These are phyloP conservation scores for Immersiporthe knoxdaviesiana DNA, from an alignment of 2,329 filamentous ascomycete species.

Conservation along the genomic window DNA sequence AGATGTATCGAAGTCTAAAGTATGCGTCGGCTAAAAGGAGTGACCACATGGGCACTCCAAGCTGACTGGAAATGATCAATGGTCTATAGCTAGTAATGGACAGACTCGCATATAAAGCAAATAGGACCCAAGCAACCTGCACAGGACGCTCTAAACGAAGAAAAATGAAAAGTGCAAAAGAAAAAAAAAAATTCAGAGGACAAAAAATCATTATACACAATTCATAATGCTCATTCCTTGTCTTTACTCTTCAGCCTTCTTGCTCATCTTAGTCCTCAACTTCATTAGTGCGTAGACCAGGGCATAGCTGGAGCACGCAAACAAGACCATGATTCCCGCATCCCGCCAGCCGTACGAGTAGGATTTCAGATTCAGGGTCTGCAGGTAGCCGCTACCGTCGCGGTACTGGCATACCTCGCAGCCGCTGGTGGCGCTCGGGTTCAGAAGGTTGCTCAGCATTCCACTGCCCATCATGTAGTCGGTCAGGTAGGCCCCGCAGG, in stretches of 20 bases:
- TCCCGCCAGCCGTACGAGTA: slow-evolving; percentile 71
- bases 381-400: slow-evolving; percentile 62
- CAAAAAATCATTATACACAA: not conserved
- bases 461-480: slow-evolving; percentile 55
- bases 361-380: slow-evolving; percentile 60
- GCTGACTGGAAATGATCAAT: no score
- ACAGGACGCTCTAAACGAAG: no score
- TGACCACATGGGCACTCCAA: no score
- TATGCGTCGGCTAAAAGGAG: no score
- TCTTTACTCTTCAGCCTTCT: slow-evolving; percentile 35
- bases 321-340: slow-evolving; percentile 45
- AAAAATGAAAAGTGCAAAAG: no score
- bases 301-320: slow-evolving; percentile 46
- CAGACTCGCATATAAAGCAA: no score
- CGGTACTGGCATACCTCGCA: slow-evolving; percentile 67
- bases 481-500: slow-evolving; percentile 60
- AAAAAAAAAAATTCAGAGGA: not conserved
- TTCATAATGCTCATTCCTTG: no score
- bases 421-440: slow-evolving; percentile 57
- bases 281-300: slow-evolving; percentile 53
- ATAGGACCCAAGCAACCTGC: no score
- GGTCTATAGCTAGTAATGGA: no score
- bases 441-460: slow-evolving; percentile 54
- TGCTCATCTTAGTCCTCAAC: slow-evolving; percentile 50
- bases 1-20: no score